Base-by-base conservation (phyloP, 1,284 basidiomycete species). In the Moesziomyces aphidis region DNA sequence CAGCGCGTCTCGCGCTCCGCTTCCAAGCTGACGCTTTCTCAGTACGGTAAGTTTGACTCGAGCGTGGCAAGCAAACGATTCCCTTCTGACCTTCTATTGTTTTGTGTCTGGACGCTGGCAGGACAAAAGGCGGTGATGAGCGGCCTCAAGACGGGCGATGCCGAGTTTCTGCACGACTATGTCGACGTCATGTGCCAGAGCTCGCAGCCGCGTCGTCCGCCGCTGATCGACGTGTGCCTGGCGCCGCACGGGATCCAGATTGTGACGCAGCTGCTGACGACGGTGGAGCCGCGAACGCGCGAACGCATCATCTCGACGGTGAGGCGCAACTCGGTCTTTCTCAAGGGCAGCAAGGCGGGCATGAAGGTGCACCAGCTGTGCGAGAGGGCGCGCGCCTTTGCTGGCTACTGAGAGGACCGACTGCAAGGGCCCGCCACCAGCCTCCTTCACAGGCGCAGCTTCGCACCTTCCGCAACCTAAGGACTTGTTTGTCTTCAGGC, bases 181-280 rank as follows among this genome's bases (percentile, higher is more conserved):
- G 71, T 78, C 24, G 75, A 80, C 3, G 51, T 56, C 42, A 61
- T 84, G 48, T 82, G 79, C 53, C 70, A 72, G 1, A 61, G 50
- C 52, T 61, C 64, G n/a, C 58, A 57, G 31, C 70, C 63, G 9
- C 78, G 79, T 28, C 77, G 80, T 23, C 78, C 82, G 21, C 62
- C 79, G 5, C 55, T 84, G 34, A 68, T 84, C 42, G 82, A 84
- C 44, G 61, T 84, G n/a, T 79, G 76, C 23, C 62, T 75, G 5
- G 64, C 76, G 3, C 61, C 80, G 28, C 80, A 84, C 24, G 83
- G 83, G 4, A 65, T 83, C 17, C 82, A 83, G 55, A 81, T 84
- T 48, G 68, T 84, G 13, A 80, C 81, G n/a, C 77, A 78, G 73
- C 81, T 84, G n/a, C 67, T 84, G 47, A 84, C 82, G n/a, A 69